Evolutionary conservation across 108 stramenopile genomes (phyloP), one percentile per base, ranked within the genome.

Genomic region (Fragilariopsis cylindrus): DNA sequence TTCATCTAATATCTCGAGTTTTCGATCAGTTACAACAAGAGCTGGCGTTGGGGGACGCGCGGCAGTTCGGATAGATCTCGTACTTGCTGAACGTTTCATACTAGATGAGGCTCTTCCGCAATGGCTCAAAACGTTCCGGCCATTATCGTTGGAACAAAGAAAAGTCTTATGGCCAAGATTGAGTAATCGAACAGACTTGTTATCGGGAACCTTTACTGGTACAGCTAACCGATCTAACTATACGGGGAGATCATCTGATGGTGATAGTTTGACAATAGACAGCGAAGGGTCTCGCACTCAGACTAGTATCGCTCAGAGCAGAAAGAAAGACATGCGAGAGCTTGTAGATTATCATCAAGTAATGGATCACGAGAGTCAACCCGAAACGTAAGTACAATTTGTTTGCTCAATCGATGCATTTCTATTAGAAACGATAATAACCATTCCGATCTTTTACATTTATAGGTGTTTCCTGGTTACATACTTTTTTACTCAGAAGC

Each of bases 41-140:
- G 19, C 65, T 48, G 67, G 30, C 54, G 70, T 60, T 69, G 65
- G 66, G 69, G 60, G 62, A 30, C 52, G 70, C 54, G 70, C 67
- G 49, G 60, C 69, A 5, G n/a, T 42, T 8, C 69, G 80, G 53
- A 45, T 72, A 13, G 84, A 89, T 71, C 56, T 75, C 2, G 19
- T 81, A 30, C 75, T 81, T 45, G 93, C 93, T 8, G 86, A 81
- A 39, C 84, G 78, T 5, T 95, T 92, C 70, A 62, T 95, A n/a
- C 58, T 95, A 48, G 78, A 92, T 47, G 80, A 90, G 41, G 90
- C 84, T 9, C 74, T 95, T 13, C 84, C 84, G 19, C 66, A 78
- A 47, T 95, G 91, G 94, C 74, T 92, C 30, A 73, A 91, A 72
- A 77, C 90, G 4, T 95, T 92, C 73, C 81, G 82, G 16, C 94